Conservation (phyloP, 2,329 filamentous ascomycete genomes). For the Sphaerulina musiva region DNA sequence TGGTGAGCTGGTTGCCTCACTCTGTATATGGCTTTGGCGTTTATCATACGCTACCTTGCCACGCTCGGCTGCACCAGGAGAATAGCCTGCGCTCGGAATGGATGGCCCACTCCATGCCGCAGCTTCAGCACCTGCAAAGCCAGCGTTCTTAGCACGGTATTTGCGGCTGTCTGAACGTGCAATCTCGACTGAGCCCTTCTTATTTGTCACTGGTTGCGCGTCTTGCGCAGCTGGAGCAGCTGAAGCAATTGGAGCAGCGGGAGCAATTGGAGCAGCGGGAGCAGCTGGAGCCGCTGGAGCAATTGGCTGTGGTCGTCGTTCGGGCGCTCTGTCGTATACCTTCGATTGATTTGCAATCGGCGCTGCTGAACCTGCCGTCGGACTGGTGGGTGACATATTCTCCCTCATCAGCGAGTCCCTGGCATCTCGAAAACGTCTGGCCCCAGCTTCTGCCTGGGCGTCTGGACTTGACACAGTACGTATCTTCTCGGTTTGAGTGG, state of each 20-base stretch:
- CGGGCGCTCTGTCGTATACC: slow-evolving; percentile 10
- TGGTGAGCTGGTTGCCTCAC: slow-evolving; percentile 16
- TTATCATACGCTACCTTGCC: slow-evolving; percentile 31
- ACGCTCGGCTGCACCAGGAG: slow-evolving; percentile 19
- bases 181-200: slow-evolving; percentile 8
- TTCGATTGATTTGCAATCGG: slow-evolving; percentile 12
- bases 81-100: slow-evolving; percentile 11
- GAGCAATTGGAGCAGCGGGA: background rate
- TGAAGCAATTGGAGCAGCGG: background rate
- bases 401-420: slow-evolving; percentile 18
- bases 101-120: slow-evolving; percentile 17
- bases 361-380: background rate
- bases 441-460: slow-evolving; percentile 13
- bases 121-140: slow-evolving; percentile 30
- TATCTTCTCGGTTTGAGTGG: slow-evolving; percentile 11
- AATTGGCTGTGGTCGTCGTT: background rate
- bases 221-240: background rate
- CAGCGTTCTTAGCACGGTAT: slow-evolving; percentile 31
- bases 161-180: slow-evolving; percentile 21
- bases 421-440: slow-evolving; percentile 16
- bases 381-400: slow-evolving; percentile 11
- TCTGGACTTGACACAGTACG: slow-evolving; percentile 7
- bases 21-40: slow-evolving; percentile 21
- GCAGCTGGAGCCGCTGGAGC: background rate
- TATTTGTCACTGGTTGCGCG: background rate